A percentile compares a stretch with the other conserved stretches of the same genome.
Evolutionary conservation across 2,329 filamentous ascomycete species (phyloP).

Genomic region (Apiospora sp.): DNA sequence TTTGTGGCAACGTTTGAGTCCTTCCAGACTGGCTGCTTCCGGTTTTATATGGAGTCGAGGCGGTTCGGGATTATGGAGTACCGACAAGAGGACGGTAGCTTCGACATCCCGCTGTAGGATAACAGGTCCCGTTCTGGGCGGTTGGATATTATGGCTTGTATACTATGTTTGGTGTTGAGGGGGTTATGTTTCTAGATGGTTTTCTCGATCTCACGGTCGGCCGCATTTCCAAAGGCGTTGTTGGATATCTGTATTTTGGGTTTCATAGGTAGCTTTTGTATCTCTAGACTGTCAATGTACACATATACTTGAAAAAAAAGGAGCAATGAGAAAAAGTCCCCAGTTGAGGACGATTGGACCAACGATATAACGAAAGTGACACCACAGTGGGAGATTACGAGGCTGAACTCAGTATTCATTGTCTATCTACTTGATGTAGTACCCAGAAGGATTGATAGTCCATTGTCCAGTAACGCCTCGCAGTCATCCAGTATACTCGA

Average conservation of each 20-base stretch:
- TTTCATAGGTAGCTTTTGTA: no score
- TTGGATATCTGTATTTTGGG: no score
- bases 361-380: background rate
- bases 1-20: constrained; percentile 32
- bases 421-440: background rate
- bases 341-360: background rate
- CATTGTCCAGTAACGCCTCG: background rate
- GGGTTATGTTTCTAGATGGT: background rate
- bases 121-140: no score
- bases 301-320: background rate
- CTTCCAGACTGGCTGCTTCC: constrained; percentile 34
- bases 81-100: constrained; percentile 31
- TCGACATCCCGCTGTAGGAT: constrained; percentile 29
- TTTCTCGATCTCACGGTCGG: no score
- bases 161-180: background rate
- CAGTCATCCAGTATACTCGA: no score
- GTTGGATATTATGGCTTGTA: background rate
- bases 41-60: constrained; percentile 31
- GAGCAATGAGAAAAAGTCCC: no score
- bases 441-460: background rate
- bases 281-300: no score
- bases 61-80: constrained; percentile 30
- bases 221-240: no score
- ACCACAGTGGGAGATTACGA: background rate
- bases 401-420: background rate